Evolutionary conservation across 1,284 basidiomycete genomes (phyloP).

Genomic region (Boletus sp.): DNA sequence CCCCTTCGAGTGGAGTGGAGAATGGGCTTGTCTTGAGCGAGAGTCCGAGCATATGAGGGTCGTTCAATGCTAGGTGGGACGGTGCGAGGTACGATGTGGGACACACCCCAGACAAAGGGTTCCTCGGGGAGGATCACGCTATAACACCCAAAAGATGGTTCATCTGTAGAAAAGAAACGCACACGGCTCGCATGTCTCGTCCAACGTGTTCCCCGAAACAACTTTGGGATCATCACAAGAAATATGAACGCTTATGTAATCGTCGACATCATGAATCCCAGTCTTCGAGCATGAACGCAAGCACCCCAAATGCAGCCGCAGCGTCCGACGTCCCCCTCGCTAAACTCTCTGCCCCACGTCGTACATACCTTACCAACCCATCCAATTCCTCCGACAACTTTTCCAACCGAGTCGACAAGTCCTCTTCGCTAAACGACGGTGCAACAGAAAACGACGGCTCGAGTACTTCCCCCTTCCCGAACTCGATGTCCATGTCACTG

Average conservation of each 20-base stretch:
- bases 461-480: constrained; percentile 31
- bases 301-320: constrained; percentile 66
- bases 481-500: constrained; percentile 36
- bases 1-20: constrained; percentile 23
- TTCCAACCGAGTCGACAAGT: constrained; percentile 54
- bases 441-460: constrained; percentile 52
- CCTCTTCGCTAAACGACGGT: constrained; percentile 41
- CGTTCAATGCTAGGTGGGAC: constrained; percentile 64
- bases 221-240: constrained; percentile 10
- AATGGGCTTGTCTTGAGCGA: constrained; percentile 8
- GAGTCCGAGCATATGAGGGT: constrained; percentile 57
- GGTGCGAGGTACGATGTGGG: constrained; percentile 57
- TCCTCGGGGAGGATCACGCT: constrained; percentile 68
- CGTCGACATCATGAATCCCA: constrained; percentile 58
- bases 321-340: constrained; percentile 57
- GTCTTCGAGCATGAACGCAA: constrained; percentile 80
- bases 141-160: constrained; percentile 56
- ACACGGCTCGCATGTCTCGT: not conserved
- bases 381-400: constrained; percentile 71
- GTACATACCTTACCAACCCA: constrained; percentile 66
- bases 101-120: constrained; percentile 64
- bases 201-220: not conserved
- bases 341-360: constrained; percentile 66
- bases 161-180: constrained; percentile 18
- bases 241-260: not conserved